A percentile compares a stretch with the other conserved stretches of the same genome.
phyloP scores from a whole-genome alignment of 768 basidiomycete genomes.

The Suillus variegatus region DNA sequence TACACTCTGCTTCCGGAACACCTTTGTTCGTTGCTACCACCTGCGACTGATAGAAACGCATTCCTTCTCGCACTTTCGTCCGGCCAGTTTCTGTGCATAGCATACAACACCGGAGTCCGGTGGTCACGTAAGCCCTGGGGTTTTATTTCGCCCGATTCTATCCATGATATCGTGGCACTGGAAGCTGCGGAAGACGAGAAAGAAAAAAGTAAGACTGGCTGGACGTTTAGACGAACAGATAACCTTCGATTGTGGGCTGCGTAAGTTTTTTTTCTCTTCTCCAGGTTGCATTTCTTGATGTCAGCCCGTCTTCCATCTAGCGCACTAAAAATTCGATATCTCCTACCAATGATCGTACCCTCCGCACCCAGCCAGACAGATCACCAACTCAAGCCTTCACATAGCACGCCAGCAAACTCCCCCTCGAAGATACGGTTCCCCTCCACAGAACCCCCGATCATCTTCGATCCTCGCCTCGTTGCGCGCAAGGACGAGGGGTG shows the following conservation, averaged over 20 bases:
- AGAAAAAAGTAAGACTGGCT: constrained; percentile 56
- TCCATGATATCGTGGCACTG: constrained; percentile 77
- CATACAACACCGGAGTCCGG: constrained; percentile 81
- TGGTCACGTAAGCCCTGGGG: constrained; percentile 87
- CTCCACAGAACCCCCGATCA: constrained; percentile 46
- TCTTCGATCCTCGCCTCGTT: constrained; percentile 74
- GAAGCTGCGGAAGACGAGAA: constrained; percentile 48
- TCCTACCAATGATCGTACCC: constrained; percentile 66
- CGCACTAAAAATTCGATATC: constrained; percentile 81
- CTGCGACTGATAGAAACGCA: constrained; percentile 30
- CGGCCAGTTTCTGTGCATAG: constrained; percentile 77
- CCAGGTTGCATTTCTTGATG: neutral
- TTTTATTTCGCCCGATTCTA: constrained; percentile 71
- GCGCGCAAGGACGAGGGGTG: constrained; percentile 78
- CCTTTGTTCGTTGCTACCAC: constrained; percentile 44
- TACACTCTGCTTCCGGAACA: constrained; percentile 57
- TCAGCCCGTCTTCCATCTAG: constrained; percentile 34
- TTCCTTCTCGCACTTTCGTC: constrained; percentile 65
- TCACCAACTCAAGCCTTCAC: constrained; percentile 22
- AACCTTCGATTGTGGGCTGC: constrained; percentile 85
- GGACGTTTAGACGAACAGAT: constrained; percentile 86
- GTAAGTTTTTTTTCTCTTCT: constrained; percentile 44
- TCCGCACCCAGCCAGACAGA: constrained; percentile 35
- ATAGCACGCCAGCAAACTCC: constrained; percentile 28
- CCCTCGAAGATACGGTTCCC: constrained; percentile 39